These are phyloP conservation scores for Yamadazyma sp. DNA, from an alignment of 805 yeast genomes.

Conservation along the genomic window DNA sequence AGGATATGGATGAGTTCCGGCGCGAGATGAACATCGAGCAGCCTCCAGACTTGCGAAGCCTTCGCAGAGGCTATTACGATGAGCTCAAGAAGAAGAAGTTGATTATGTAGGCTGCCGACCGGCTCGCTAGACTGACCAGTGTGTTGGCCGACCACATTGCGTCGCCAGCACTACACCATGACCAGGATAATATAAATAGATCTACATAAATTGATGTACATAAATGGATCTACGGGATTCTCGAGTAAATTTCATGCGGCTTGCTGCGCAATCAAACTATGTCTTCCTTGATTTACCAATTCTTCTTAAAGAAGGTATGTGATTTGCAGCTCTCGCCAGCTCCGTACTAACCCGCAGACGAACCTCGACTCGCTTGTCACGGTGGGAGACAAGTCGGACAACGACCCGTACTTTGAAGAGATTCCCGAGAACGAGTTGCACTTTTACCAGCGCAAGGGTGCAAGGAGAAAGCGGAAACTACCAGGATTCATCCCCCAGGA, in stretches of 20 bases:
- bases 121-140: too few relatives aligned
- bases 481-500: constrained; percentile 35
- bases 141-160: too few relatives aligned
- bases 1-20: constrained; percentile 72
- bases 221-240: too few relatives aligned
- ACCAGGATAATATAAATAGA: too few relatives aligned
- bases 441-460: constrained; percentile 42
- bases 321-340: background rate
- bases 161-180: too few relatives aligned
- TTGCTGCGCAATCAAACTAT: too few relatives aligned
- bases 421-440: constrained; percentile 41
- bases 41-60: constrained; percentile 70
- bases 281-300: constrained; percentile 28
- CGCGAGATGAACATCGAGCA: constrained; percentile 66
- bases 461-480: constrained; percentile 37
- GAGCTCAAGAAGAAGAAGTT: constrained; percentile 26
- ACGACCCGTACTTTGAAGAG: constrained; percentile 42
- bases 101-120: too few relatives aligned
- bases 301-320: constrained; percentile 39
- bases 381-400: constrained; percentile 25
- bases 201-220: too few relatives aligned
- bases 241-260: too few relatives aligned
- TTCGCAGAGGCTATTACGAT: constrained; percentile 48
- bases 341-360: constrained; percentile 15
- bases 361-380: constrained; percentile 22